Percentiles rank a stretch among this genome's conserved stretches.
phyloP scores from a whole-genome alignment of 2,329 filamentous ascomycete species.

The Stagonosporopsis vannaccii region DNA sequence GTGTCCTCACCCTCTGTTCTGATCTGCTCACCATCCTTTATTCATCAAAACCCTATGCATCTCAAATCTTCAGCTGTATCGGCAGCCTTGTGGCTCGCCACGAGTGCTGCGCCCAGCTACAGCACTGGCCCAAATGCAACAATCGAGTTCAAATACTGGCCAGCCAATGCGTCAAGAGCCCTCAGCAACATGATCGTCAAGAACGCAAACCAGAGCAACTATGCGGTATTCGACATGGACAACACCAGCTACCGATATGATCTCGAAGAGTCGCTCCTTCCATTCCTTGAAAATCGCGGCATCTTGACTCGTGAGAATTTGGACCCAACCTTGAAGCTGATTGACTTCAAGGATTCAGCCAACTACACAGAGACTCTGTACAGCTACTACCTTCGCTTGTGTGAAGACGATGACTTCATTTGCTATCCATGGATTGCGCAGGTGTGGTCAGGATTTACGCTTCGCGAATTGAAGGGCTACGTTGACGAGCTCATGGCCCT shows the following conservation, averaged over 20 bases:
- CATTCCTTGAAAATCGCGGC: conserved; percentile 42
- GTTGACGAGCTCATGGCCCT: conserved; percentile 41
- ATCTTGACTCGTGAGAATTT: conserved; percentile 40
- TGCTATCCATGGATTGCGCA: conserved; percentile 44
- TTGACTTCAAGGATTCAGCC: conserved; percentile 43
- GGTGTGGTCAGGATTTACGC: conserved; percentile 37
- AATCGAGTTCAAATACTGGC: conserved; percentile 35
- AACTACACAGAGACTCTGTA: conserved; percentile 42
- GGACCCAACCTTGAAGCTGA: conserved; percentile 38
- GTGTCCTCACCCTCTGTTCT: background rate
- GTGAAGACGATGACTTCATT: conserved; percentile 39
- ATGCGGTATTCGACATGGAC: conserved; percentile 44
- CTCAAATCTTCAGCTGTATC: conserved; percentile 18
- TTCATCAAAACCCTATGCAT: conserved; percentile 4
- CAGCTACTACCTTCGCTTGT: conserved; percentile 42
- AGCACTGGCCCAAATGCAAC: conserved; percentile 20
- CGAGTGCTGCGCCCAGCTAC: conserved; percentile 26
- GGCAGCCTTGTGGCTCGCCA: conserved; percentile 32
- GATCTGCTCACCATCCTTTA: background rate
- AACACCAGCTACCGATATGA: conserved; percentile 43
- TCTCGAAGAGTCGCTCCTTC: conserved; percentile 39
- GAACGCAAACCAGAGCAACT: conserved; percentile 43
- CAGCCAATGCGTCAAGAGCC: conserved; percentile 34
- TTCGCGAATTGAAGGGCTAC: conserved; percentile 36
- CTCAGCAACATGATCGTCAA: conserved; percentile 38